A percentile compares a stretch with the other conserved stretches of the same genome.
These are phyloP conservation scores for Cryptococcus sp. DNA, from an alignment of 1,284 basidiomycete species.

Conservation along the genomic window DNA sequence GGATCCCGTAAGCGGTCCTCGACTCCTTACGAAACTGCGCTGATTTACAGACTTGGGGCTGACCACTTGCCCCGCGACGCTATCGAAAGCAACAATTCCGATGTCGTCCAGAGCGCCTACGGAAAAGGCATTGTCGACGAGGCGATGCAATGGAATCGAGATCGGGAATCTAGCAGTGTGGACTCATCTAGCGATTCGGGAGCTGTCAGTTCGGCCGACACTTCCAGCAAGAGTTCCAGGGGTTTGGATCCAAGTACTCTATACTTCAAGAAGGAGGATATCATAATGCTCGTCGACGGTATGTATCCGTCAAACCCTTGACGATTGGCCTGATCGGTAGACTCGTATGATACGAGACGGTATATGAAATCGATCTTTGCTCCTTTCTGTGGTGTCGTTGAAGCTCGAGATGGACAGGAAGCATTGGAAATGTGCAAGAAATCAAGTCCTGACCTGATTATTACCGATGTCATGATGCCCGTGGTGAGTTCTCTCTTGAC, in stretches of 20 bases:
- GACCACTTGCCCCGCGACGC: conserved; percentile 36
- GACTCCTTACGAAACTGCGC: not conserved
- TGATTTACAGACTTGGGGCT: conserved; percentile 29
- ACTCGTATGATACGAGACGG: conserved; percentile 31
- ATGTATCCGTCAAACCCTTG: conserved; percentile 1
- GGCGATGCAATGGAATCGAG: conserved; percentile 39
- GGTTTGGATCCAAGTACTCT: conserved; percentile 38
- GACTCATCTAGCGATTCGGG: conserved; percentile 20
- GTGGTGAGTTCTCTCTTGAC: conserved; percentile 18
- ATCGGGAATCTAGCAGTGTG: conserved; percentile 16
- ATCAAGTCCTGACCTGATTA: conserved; percentile 35
- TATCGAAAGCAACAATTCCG: conserved; percentile 18
- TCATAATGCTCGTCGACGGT: conserved; percentile 44
- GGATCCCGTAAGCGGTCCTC: conserved; percentile 32
- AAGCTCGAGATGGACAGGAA: conserved; percentile 47
- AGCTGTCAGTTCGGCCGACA: conserved; percentile 9
- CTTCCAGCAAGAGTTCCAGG: conserved; percentile 16
- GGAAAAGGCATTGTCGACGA: conserved; percentile 41
- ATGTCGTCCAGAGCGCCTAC: conserved; percentile 16
- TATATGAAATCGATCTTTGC: conserved; percentile 43
- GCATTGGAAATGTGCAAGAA: conserved; percentile 39
- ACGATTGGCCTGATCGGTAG: conserved; percentile 3
- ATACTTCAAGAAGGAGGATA: conserved; percentile 42
- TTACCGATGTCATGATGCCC: conserved; percentile 51
- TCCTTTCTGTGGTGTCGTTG: conserved; percentile 47